Conservation (phyloP, 805 yeast species). For the Barnettozyma pratensis region DNA sequence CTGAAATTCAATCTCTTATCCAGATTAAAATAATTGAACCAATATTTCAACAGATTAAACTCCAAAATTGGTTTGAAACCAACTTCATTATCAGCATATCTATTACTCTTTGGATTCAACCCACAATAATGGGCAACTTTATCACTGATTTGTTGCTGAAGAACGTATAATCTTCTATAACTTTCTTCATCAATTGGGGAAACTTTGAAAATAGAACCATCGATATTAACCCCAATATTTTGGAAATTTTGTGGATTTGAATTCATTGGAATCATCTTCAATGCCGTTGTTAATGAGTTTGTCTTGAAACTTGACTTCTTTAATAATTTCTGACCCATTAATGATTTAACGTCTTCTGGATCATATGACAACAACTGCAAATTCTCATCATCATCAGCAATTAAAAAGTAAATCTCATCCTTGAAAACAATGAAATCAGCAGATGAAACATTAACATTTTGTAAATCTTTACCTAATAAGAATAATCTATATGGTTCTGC, state of each 20-base stretch:
- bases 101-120: conserved; percentile 61
- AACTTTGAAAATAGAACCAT: conserved; percentile 74
- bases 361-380: conserved; percentile 79
- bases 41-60: conserved; percentile 43
- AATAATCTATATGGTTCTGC: conserved; percentile 92
- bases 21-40: conserved; percentile 50
- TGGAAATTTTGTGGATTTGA: conserved; percentile 43
- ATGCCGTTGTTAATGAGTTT: conserved; percentile 54
- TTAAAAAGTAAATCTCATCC: conserved; percentile 59
- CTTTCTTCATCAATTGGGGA: conserved; percentile 69
- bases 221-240: conserved; percentile 65
- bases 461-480: conserved; percentile 67
- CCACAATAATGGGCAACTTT: conserved; percentile 72
- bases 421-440: conserved; percentile 75
- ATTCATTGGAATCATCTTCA: conserved; percentile 38
- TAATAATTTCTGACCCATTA: conserved; percentile 72
- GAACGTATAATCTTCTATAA: conserved; percentile 74
- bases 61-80: conserved; percentile 63
- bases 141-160: conserved; percentile 84
- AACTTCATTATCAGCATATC: conserved; percentile 28
- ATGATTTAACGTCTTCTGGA: conserved; percentile 83
- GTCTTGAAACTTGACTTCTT: conserved; percentile 66
- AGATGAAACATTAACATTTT: conserved; percentile 54
- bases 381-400: conserved; percentile 62
- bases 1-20: conserved; percentile 51